Evolutionary conservation across 1,284 basidiomycete genomes (phyloP).

Genomic region (Cryptococcus sp.): DNA sequence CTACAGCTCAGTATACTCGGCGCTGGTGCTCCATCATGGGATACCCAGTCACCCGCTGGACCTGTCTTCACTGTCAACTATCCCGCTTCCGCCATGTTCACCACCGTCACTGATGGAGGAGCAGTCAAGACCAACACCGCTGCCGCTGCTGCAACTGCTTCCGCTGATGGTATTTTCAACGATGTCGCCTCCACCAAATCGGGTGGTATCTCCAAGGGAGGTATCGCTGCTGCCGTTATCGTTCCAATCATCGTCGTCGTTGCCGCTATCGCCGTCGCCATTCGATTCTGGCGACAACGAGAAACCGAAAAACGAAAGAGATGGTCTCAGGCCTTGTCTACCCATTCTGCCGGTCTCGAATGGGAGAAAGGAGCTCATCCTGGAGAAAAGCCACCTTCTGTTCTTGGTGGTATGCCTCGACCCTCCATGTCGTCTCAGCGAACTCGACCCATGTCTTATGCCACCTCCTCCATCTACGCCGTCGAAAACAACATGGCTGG

Average conservation of each 20-base stretch:
- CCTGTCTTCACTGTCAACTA: slow-evolving; percentile 60
- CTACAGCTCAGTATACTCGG: slow-evolving; percentile 67
- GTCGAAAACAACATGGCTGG: slow-evolving; percentile 56
- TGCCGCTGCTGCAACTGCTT: slow-evolving; percentile 48
- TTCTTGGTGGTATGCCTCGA: slow-evolving; percentile 56
- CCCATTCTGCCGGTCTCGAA: slow-evolving; percentile 36
- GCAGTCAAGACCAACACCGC: slow-evolving; percentile 30
- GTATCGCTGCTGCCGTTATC: slow-evolving; percentile 70
- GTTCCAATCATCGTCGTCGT: slow-evolving; percentile 61
- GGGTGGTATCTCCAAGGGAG: slow-evolving; percentile 57
- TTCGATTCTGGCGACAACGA: slow-evolving; percentile 58
- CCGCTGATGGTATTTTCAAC: slow-evolving; percentile 47
- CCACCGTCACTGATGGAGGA: slow-evolving; percentile 36
- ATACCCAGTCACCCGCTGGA: slow-evolving; percentile 59
- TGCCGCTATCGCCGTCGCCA: slow-evolving; percentile 50
- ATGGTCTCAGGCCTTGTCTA: slow-evolving; percentile 54
- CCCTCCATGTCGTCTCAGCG: slow-evolving; percentile 27
- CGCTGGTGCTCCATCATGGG: slow-evolving; percentile 54
- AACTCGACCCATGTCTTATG: slow-evolving; percentile 17
- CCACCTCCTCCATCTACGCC: slow-evolving; percentile 40
- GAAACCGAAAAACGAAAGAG: slow-evolving; percentile 60
- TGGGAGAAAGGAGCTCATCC: slow-evolving; percentile 45
- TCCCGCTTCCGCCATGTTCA: slow-evolving; percentile 32
- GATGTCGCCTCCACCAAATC: slow-evolving; percentile 40
- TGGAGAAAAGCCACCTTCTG: slow-evolving; percentile 58